These are phyloP conservation scores for Paralagenidium karlingii DNA, from an alignment of 352 stramenopile species.

Conservation along the genomic window DNA sequence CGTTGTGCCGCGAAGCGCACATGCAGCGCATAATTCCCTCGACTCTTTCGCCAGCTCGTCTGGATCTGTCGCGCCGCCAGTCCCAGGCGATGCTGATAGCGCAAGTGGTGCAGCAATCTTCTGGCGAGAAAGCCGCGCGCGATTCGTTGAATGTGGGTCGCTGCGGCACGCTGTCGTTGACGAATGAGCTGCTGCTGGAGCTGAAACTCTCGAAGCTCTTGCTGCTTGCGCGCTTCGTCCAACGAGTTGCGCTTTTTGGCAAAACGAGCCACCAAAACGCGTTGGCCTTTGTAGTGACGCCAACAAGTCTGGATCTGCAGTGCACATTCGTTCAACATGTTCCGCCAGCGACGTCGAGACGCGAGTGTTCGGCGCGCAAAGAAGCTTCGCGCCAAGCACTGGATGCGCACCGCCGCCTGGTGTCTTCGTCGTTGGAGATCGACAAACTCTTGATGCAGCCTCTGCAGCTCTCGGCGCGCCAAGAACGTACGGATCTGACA, in stretches of 20 bases:
- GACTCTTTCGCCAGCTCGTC: constrained; percentile 29
- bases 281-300: constrained; percentile 3
- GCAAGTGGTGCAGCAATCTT: constrained; percentile 7
- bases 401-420: constrained; percentile 4
- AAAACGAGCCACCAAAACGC: too few species aligned
- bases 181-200: not conserved
- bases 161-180: constrained; percentile 10
- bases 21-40: constrained; percentile 23
- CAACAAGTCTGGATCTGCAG: constrained; percentile 3
- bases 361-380: constrained; percentile 6
- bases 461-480: not conserved
- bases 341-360: constrained; percentile 3
- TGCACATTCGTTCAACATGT: not conserved
- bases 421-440: constrained; percentile 7
- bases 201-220: not conserved
- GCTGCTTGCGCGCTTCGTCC: constrained; percentile 3
- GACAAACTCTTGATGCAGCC: not conserved
- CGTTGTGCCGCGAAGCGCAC: constrained; percentile 34
- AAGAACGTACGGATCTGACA: constrained; percentile 2
- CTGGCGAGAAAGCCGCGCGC: constrained; percentile 19
- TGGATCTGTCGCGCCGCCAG: constrained; percentile 26
- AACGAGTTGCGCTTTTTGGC: too few species aligned
- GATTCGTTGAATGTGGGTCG: constrained; percentile 21
- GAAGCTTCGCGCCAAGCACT: constrained; percentile 6
- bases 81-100: constrained; percentile 9